Base-by-base conservation (phyloP, 1,139 yeast species). In the Eremothecium coryli region DNA sequence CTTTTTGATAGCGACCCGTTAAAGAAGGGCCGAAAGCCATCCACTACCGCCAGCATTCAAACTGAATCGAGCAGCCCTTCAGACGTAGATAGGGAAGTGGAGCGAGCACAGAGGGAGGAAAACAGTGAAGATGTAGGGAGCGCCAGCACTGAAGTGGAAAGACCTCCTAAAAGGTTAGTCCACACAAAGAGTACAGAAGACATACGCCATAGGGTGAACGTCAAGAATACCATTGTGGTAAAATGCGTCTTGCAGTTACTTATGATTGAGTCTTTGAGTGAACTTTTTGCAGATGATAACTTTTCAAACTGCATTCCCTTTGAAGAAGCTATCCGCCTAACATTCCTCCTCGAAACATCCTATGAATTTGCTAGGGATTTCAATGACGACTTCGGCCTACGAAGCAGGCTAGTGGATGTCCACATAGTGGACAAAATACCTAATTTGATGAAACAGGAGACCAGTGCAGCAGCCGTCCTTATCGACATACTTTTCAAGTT, bases 361-460 rank as follows among this genome's bases (percentile, higher is more conserved):
- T 88, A 84, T 61, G 65, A 70, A 38, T 90, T 93, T 62, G 84
- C 98, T 4, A 74, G 80, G 47, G 73, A 70, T 39, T 93, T 93
- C 66, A 93, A 93, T 56, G 90, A 79, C 43, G 86, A 93, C 58
- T 80, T 82, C 54, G 90, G 85, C 38, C 66, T 90, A 45, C 68
- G 99, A 45, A 81, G 82, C 14, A 67, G 93, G 44, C 66, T 93
- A 32, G 88, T 93, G 79, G 82, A 85, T 52, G 85, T 93, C 7
- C 95, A 96, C 2, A 78, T 86, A 23, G 90, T 88, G 62, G 94
- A 85, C 51, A 81, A 90, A 53, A 68, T 88, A 41, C 98, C 99
- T 15, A 93, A 90, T 52, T 64, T 93, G 47, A 65, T 88, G 47
- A 82, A 84, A 49, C 98, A 93, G 59, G 98, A 93, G 58, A 78